phyloP scores from a whole-genome alignment of 768 basidiomycete genomes.

The Mycena floridula region DNA sequence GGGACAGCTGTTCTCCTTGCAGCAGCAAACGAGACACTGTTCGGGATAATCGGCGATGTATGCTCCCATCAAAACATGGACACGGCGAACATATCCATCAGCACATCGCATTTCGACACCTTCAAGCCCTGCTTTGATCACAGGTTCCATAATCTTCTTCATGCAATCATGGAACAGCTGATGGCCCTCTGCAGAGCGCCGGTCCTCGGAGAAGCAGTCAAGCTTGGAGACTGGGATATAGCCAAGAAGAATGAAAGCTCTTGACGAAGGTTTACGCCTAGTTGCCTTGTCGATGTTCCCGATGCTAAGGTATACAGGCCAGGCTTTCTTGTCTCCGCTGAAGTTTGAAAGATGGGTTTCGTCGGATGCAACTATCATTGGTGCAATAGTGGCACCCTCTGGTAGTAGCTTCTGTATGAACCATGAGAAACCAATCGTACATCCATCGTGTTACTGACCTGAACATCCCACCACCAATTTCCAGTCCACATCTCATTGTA shows the following conservation, averaged over 20 bases:
- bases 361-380: conserved; percentile 27
- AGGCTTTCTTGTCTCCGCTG: conserved; percentile 21
- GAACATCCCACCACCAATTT: conserved; percentile 1
- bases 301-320: conserved; percentile 27
- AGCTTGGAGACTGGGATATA: conserved; percentile 25
- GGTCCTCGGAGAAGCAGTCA: conserved; percentile 9
- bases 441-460: too few relatives aligned
- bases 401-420: conserved; percentile 1
- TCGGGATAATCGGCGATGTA: conserved; percentile 26
- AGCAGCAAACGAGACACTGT: conserved; percentile 18
- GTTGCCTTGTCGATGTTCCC: conserved; percentile 22
- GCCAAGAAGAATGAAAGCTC: conserved; percentile 19
- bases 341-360: conserved; percentile 24
- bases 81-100: conserved; percentile 22
- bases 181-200: conserved; percentile 9
- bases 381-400: conserved; percentile 12
- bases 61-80: conserved; percentile 26
- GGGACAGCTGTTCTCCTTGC: conserved; percentile 14
- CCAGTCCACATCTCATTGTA: conserved; percentile 1
- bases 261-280: conserved; percentile 13
- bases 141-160: conserved; percentile 17
- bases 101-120: conserved; percentile 23
- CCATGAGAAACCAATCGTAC: conserved; percentile 10
- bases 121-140: conserved; percentile 14
- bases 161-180: conserved; percentile 23